Base-by-base conservation (phyloP, 2,329 filamentous ascomycete genomes). In the Paecilomyces variotii region DNA sequence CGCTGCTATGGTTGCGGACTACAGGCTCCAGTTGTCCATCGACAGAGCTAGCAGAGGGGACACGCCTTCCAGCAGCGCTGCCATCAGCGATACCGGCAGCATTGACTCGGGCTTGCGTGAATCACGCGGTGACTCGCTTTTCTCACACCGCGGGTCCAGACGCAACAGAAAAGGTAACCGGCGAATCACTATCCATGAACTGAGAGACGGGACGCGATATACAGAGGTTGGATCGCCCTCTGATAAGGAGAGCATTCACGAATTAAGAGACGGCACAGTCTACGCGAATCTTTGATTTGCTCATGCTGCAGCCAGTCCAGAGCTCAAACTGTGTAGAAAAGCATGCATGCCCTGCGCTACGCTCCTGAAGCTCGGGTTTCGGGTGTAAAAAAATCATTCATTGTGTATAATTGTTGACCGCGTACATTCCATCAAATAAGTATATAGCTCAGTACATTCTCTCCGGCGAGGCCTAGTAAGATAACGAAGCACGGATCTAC, bases 121-220 rank as follows among this genome's bases (percentile, higher is more conserved):
- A 45, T 45, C 39, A 19, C 39, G 63, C 1, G 61, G 62, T 19
- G 66, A 67, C 27, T 65, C 61, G 6, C 58, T 62, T 0, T 53
- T 59, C 7, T 69, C 70, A 11, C 57, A 60, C 27, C 66, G 68
- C 26, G 60, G 69, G 26, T 70, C 66, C 4, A 67, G 67, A 6
- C 68, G 71, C 50, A 60, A 53, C 35, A 67, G 68, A 57, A 69
- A 65, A 53, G 67, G 65, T 12, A 66, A 69, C 54, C 69, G 72
- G 27, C 65, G 70, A 39, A 70, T 77, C 28, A 76, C 74, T 6
- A 75, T 77, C 39, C 75, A 77, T 62, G 74, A 77, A 62, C 62
- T 77, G 49, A 67, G 75, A 59, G 71, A 76, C 64, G 75, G 75
- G n/a, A 70, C 68, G 59, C 69, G 70, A 39, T 77, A 77, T 59